Percentiles rank a stretch among this genome's conserved stretches.
These are phyloP conservation scores for Pythium rhizo-oryzae DNA, from an alignment of 352 stramenopile genomes.

Conservation along the genomic window DNA sequence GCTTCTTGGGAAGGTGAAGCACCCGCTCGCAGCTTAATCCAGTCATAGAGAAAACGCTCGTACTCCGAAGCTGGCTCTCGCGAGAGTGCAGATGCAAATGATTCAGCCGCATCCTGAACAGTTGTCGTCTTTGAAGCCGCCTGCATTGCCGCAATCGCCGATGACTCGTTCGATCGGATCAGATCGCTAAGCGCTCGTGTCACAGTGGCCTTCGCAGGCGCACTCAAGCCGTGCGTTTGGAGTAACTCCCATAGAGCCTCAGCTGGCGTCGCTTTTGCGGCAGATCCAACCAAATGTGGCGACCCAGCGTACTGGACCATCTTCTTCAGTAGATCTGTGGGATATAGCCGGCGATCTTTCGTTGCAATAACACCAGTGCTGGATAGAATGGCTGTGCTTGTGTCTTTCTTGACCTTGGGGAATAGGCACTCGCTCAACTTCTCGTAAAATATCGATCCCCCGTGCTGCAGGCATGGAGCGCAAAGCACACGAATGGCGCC, in stretches of 20 bases:
- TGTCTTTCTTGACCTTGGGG: constrained; percentile 49
- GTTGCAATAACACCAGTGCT: constrained; percentile 78
- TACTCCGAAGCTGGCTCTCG: neutral
- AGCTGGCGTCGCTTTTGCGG: constrained; percentile 58
- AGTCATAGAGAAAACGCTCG: constrained; percentile 14
- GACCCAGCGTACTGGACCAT: constrained; percentile 49
- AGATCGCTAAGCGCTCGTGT: constrained; percentile 30
- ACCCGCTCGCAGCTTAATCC: constrained; percentile 11
- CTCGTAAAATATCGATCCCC: constrained; percentile 22
- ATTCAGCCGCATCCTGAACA: neutral
- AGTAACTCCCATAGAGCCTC: constrained; percentile 65
- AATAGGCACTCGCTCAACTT: constrained; percentile 70
- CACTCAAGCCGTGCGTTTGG: constrained; percentile 45
- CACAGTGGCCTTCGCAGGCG: constrained; percentile 31
- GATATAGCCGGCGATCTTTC: constrained; percentile 73
- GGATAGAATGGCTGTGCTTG: constrained; percentile 46
- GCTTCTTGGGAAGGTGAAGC: neutral
- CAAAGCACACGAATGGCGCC: constrained; percentile 70
- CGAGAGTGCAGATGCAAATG: neutral
- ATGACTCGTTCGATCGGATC: constrained; percentile 49
- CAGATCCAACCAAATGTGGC: constrained; percentile 49
- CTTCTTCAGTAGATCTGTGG: constrained; percentile 63
- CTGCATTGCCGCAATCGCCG: constrained; percentile 25
- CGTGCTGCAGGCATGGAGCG: constrained; percentile 2
- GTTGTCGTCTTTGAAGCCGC: constrained; percentile 10